phyloP scores from a whole-genome alignment of 768 basidiomycete species.

The Pisolithus orientalis region DNA sequence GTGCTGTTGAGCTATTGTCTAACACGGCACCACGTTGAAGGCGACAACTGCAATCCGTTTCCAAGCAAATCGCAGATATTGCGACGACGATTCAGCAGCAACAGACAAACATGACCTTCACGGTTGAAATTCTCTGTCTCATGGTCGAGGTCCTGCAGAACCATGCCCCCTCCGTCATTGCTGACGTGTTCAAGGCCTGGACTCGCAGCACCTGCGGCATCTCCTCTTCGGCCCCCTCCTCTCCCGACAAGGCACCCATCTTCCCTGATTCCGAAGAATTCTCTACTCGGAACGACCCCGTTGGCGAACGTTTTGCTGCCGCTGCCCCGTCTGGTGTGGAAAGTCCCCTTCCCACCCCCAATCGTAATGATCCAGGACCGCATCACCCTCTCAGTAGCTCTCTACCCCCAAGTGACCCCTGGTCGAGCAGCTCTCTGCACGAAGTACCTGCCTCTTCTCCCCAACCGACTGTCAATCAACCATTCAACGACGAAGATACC shows the following conservation, averaged over 20 bases:
- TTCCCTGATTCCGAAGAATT: not conserved
- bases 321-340: no score
- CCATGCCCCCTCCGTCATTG: not conserved
- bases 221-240: not conserved
- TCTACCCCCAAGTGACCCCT: not conserved
- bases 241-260: not conserved
- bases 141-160: not conserved
- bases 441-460: not conserved
- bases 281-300: not conserved
- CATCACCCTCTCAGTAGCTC: not conserved
- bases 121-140: not conserved
- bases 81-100: not conserved
- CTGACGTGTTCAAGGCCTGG: not conserved
- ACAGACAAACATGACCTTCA: not conserved
- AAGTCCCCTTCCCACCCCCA: not conserved
- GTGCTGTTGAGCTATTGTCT: not conserved
- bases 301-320: not conserved
- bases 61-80: not conserved
- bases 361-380: not conserved
- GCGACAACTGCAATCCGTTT: not conserved
- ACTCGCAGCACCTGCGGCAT: not conserved
- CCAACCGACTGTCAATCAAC: not conserved
- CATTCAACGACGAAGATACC: not conserved
- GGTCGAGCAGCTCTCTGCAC: not conserved
- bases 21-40: not conserved